These are phyloP conservation scores for Beauveria sp. DNA, from an alignment of 2,329 filamentous ascomycete species.

Conservation along the genomic window DNA sequence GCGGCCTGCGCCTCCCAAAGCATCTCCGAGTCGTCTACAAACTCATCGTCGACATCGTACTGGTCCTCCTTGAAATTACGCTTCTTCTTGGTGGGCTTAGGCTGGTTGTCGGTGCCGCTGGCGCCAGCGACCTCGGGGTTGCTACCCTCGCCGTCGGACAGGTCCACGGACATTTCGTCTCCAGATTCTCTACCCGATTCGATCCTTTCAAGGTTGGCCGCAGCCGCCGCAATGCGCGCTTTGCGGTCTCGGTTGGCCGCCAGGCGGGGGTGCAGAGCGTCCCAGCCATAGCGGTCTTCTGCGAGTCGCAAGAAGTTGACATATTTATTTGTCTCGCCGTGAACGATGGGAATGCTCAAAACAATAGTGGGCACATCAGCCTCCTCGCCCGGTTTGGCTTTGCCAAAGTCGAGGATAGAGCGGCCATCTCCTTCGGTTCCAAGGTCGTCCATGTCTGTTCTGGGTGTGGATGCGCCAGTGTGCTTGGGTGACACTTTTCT, in stretches of 20 bases:
- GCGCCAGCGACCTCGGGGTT: slow-evolving; percentile 74
- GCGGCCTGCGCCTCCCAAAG: slow-evolving; percentile 94
- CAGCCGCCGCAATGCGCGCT: slow-evolving; percentile 78
- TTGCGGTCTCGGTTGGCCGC: slow-evolving; percentile 84
- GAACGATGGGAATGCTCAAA: slow-evolving; percentile 68
- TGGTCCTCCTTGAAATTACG: slow-evolving; percentile 74
- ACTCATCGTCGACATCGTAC: slow-evolving; percentile 76
- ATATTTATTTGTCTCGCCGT: slow-evolving; percentile 75
- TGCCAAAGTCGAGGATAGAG: slow-evolving; percentile 56
- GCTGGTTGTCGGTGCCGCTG: slow-evolving; percentile 53
- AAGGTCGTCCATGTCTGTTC: slow-evolving; percentile 42
- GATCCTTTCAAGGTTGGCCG: slow-evolving; percentile 73
- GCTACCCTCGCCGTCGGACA: slow-evolving; percentile 68
- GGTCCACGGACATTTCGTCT: slow-evolving; percentile 79
- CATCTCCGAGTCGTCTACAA: slow-evolving; percentile 88
- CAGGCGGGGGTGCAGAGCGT: slow-evolving; percentile 77
- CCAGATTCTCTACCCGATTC: slow-evolving; percentile 61
- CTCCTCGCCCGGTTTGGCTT: slow-evolving; percentile 51
- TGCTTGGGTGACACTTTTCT: slow-evolving; percentile 43
- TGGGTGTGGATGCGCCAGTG: slow-evolving; percentile 38
- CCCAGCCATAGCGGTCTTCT: slow-evolving; percentile 89
- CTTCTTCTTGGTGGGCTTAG: slow-evolving; percentile 72
- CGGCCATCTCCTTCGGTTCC: slow-evolving; percentile 36
- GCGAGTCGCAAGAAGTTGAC: slow-evolving; percentile 94
- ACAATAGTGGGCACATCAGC: slow-evolving; percentile 67